Conservation (phyloP, 2,329 filamentous ascomycete genomes). For the Calonectria multiphialidica region DNA sequence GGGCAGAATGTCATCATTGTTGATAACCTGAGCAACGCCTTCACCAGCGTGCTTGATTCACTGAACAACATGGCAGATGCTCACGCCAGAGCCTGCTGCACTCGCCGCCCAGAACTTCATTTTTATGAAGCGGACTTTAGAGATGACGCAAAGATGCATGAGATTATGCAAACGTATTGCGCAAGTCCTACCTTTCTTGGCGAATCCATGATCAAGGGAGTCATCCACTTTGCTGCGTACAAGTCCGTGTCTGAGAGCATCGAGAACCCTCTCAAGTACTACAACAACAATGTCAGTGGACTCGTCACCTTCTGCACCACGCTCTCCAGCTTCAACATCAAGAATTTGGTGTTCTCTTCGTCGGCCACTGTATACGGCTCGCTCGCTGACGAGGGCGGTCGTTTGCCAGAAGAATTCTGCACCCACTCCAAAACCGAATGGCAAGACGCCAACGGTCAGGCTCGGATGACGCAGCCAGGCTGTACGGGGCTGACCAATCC, state of each 20-base stretch:
- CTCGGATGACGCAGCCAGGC: slow-evolving; percentile 54
- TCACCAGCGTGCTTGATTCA: slow-evolving; percentile 46
- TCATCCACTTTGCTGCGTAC: slow-evolving; percentile 78
- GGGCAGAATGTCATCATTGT: slow-evolving; percentile 66
- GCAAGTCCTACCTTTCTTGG: slow-evolving; percentile 22
- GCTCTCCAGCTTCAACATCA: slow-evolving; percentile 70
- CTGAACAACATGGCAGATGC: slow-evolving; percentile 34
- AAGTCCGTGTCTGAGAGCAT: slow-evolving; percentile 76
- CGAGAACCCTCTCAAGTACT: slow-evolving; percentile 69
- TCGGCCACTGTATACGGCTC: slow-evolving; percentile 75
- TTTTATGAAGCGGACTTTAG: slow-evolving; percentile 53
- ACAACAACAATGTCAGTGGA: slow-evolving; percentile 75
- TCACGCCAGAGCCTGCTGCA: slow-evolving; percentile 28
- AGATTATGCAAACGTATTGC: slow-evolving; percentile 48
- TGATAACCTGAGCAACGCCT: slow-evolving; percentile 60
- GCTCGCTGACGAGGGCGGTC: slow-evolving; percentile 61
- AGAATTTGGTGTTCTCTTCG: slow-evolving; percentile 75
- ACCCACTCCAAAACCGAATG: slow-evolving; percentile 58
- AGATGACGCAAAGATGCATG: slow-evolving; percentile 47
- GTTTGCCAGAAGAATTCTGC: slow-evolving; percentile 68
- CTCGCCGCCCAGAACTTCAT: slow-evolving; percentile 43
- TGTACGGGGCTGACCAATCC: slow-evolving; percentile 70
- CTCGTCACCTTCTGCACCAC: slow-evolving; percentile 69
- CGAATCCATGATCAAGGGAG: slow-evolving; percentile 52
- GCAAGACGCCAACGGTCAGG: slow-evolving; percentile 3